Evolutionary conservation across 1,139 yeast species (phyloP).

Genomic region (Nakaseomyces sp.): DNA sequence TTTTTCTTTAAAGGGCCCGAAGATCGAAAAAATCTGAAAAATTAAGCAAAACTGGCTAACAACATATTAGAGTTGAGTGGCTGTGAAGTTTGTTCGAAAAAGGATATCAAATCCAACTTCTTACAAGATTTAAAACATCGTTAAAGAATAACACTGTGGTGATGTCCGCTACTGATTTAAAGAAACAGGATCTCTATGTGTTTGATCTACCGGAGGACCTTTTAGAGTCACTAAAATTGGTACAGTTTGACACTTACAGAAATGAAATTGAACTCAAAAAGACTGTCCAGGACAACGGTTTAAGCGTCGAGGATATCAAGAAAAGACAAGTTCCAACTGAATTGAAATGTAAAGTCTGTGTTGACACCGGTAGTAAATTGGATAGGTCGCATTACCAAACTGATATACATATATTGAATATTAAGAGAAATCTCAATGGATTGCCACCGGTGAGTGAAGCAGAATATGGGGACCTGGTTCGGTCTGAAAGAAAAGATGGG

Average conservation of each 20-base stretch:
- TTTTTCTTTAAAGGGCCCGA: too few relatives aligned
- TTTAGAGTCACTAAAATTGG: conserved; percentile 42
- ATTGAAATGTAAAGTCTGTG: conserved; percentile 2
- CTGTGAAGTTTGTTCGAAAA: too few relatives aligned
- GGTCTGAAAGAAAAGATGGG: conserved; percentile 42
- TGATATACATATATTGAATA: conserved; percentile 53
- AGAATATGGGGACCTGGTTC: conserved; percentile 51
- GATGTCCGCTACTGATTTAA: conserved; percentile 9
- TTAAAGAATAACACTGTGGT: too few relatives aligned
- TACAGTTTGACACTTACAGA: conserved; percentile 49
- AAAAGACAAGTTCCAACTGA: background rate
- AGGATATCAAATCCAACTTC: too few relatives aligned
- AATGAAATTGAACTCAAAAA: conserved; percentile 24
- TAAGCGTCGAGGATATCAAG: conserved; percentile 4
- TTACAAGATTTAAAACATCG: too few relatives aligned
- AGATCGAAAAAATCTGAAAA: too few relatives aligned
- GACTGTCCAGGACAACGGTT: conserved; percentile 10
- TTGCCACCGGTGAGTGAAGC: conserved; percentile 44
- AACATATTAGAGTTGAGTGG: too few relatives aligned
- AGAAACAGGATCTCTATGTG: conserved; percentile 42
- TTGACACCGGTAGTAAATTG: background rate
- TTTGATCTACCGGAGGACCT: conserved; percentile 42
- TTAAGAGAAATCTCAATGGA: conserved; percentile 44
- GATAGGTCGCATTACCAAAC: conserved; percentile 47
- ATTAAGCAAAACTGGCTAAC: too few relatives aligned